phyloP scores from a whole-genome alignment of 331 rosid genomes.

The Quercus lobata region DNA sequence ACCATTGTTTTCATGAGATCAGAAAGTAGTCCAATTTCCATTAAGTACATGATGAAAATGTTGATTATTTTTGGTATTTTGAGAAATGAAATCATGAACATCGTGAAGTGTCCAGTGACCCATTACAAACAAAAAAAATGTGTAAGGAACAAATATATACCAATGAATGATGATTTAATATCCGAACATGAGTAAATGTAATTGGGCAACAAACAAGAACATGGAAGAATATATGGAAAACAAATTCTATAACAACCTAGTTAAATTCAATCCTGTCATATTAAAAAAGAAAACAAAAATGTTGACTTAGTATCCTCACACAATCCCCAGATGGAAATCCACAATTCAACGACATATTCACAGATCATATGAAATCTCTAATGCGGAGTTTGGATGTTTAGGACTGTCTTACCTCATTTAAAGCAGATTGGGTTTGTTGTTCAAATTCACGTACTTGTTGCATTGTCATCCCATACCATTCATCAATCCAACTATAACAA shows the following conservation, averaged over 20 bases:
- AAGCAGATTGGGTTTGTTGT: slow-evolving; percentile 13
- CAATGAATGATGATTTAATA: not conserved
- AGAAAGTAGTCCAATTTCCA: not conserved
- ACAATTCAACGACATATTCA: not conserved
- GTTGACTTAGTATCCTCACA: not conserved
- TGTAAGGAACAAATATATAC: not conserved
- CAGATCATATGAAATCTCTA: not conserved
- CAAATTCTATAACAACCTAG: not conserved
- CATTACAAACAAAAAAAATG: not conserved
- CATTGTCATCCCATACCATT: slow-evolving; percentile 43
- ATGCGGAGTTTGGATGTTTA: not conserved
- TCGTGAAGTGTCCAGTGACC: not conserved
- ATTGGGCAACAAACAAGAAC: not conserved
- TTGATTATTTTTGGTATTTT: not conserved
- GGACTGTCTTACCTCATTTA: slow-evolving; percentile 26
- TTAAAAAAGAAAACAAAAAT: not conserved
- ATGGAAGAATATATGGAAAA: not conserved
- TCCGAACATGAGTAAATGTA: not conserved
- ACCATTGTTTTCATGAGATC: not conserved
- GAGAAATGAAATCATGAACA: not conserved
- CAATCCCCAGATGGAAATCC: not conserved
- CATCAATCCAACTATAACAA: slow-evolving; percentile 44
- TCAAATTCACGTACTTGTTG: slow-evolving; percentile 32
- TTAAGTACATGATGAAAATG: not conserved
- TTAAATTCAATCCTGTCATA: not conserved